Conservation (phyloP, 2,329 filamentous ascomycete species). For the Ophiocordyceps camponoti-floridani region DNA sequence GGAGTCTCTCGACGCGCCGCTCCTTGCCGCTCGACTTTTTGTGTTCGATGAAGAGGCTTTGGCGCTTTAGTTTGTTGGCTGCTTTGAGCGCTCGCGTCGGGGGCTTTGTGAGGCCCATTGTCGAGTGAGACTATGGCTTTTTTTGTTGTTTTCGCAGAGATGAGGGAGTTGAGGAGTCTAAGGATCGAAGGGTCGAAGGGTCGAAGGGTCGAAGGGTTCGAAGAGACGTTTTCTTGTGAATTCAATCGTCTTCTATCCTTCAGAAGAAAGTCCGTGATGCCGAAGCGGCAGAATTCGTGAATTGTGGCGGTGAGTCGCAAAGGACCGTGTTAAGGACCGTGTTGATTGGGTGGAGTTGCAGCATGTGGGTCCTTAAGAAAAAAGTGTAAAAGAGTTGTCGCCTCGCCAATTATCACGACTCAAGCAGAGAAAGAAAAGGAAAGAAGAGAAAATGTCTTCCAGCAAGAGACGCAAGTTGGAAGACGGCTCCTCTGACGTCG, state of each 20-base stretch:
- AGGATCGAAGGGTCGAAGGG: no score
- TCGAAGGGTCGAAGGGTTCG: no score
- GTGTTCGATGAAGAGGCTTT: constrained; percentile 60
- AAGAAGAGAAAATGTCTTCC: constrained; percentile 20
- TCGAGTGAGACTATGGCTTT: neutral
- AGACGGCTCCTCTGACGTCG: constrained; percentile 29
- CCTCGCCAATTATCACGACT: neutral
- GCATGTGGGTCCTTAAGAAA: neutral
- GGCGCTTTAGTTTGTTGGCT: constrained; percentile 63
- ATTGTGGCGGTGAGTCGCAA: constrained; percentile 19
- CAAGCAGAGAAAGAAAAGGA: neutral
- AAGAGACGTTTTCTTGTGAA: no score
- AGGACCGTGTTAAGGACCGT: no score
- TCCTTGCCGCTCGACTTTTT: constrained; percentile 61
- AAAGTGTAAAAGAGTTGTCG: neutral
- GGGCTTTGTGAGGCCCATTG: constrained; percentile 17
- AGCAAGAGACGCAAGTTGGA: constrained; percentile 41
- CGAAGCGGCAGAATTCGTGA: constrained; percentile 16
- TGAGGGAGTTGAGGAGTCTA: no score
- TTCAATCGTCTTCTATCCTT: no score
- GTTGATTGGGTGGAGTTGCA: constrained; percentile 8
- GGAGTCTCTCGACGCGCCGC: constrained; percentile 60
- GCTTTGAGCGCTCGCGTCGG: constrained; percentile 24
- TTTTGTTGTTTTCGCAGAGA: neutral
- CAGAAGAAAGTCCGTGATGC: neutral